Conservation (phyloP, 495 filamentous ascomycete genomes). For the Wilcoxina mikolae region DNA sequence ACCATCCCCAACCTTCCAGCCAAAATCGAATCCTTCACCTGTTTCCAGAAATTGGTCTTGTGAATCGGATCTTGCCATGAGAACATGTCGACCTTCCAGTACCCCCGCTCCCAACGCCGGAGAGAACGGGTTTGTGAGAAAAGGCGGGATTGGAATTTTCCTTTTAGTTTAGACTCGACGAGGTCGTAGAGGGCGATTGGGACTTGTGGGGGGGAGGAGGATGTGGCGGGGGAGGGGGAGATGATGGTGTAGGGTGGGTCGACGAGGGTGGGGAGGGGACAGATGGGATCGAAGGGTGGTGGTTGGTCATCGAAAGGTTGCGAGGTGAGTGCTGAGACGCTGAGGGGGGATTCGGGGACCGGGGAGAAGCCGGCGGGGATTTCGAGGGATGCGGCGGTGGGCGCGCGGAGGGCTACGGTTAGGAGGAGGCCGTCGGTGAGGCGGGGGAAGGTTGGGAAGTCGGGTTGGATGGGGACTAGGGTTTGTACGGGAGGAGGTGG, state of each 20-base stretch:
- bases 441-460: constrained; percentile 13
- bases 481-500: constrained; percentile 7
- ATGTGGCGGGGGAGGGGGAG: constrained; percentile 14
- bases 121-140: constrained; percentile 13
- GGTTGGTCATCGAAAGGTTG: not conserved
- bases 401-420: not conserved
- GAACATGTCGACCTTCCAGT: constrained; percentile 22
- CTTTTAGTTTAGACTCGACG: constrained; percentile 8
- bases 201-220: constrained; percentile 14
- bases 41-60: constrained; percentile 19
- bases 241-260: constrained; percentile 12
- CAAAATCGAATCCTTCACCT: constrained; percentile 17
- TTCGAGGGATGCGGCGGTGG: not conserved
- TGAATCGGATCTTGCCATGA: constrained; percentile 11
- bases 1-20: constrained; percentile 16
- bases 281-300: constrained; percentile 2
- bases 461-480: constrained; percentile 1
- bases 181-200: constrained; percentile 9
- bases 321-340: not conserved
- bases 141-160: constrained; percentile 20
- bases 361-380: not conserved
- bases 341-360: not conserved
- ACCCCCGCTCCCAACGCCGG: constrained; percentile 19
- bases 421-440: constrained; percentile 4
- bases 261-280: constrained; percentile 15